Evolutionary conservation across 2,329 filamentous ascomycete species (phyloP), one percentile per base, ranked within the genome.

Genomic region (Phoma sp.): DNA sequence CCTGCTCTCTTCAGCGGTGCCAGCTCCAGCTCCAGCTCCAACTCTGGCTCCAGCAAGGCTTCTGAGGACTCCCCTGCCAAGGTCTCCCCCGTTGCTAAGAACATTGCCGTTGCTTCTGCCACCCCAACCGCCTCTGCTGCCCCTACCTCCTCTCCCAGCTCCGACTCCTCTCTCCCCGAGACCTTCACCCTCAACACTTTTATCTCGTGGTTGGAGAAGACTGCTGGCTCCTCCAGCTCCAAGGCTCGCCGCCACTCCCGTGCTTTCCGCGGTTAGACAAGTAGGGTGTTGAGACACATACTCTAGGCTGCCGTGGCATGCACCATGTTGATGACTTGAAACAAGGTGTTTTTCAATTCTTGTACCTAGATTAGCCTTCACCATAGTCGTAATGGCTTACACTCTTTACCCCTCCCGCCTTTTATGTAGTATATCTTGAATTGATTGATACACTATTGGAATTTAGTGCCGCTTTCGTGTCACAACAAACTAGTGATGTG

Each of bases 1-100:
- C 82, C 82, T n/a, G 67, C 71, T 42, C 65, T 76, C 17, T 70
- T 65, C 59, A 58, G 52, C 34, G 66, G 66, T 37, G 61, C 65
- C 33, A 53, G 55, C 42, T 59, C 57, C 14, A 47, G 56, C 42
- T 47, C 48, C 45, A 50, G 43, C 38, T 30, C 50, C 39, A 36
- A 56, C 18, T 39, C 51, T 36, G 46, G 28, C 59, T 14, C 56
- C 59, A 39, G 46, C 57, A 14, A 47, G 47, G n/a, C n/a, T 30
- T 33, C 59, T 29, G 51, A 59, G 23, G 29, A 39, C 15, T 20
- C 48, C 32, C 28, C 42, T 17, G 26, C 42, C 30, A 38, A 46
- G 5, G 42, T 34, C 11, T 26, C 51, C 21, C 36, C 54, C 29
- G 51, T 42, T 26, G 51, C 58, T 29, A 34, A 43, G 25, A 42